A percentile compares a stretch with the other conserved stretches of the same genome.
Evolutionary conservation across 805 yeast species (phyloP).

Genomic region (Crinitomyces ghanaensis): DNA sequence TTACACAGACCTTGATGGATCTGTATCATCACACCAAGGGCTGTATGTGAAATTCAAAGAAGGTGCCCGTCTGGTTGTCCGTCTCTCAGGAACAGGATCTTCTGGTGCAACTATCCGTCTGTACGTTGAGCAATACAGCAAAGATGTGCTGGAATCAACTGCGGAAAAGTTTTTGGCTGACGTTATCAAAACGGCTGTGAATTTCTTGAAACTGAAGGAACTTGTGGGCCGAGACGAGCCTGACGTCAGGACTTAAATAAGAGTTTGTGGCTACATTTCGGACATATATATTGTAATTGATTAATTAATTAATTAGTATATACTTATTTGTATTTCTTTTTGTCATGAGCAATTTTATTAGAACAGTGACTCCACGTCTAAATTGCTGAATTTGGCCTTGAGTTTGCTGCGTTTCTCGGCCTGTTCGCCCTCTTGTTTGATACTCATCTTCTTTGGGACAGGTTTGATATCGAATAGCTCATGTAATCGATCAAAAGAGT

Average conservation of each 20-base stretch:
- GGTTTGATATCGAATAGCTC: conserved; percentile 13
- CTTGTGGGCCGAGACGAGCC: conserved; percentile 75
- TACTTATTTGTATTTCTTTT: neutral
- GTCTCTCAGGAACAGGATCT: conserved; percentile 95
- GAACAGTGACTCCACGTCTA: conserved; percentile 16
- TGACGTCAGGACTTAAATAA: conserved; percentile 39
- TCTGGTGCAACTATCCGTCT: conserved; percentile 95
- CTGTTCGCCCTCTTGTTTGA: conserved; percentile 5
- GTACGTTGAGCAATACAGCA: conserved; percentile 74
- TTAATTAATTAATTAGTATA: neutral
- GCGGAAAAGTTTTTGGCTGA: conserved; percentile 60
- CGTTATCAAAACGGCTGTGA: conserved; percentile 52
- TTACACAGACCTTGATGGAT: conserved; percentile 90
- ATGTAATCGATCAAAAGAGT: conserved; percentile 8
- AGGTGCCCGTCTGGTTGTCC: conserved; percentile 77
- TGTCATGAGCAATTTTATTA: conserved; percentile 1
- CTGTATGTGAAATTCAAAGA: conserved; percentile 67
- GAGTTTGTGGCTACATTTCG: neutral
- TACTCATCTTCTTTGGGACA: conserved; percentile 7
- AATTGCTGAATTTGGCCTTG: conserved; percentile 9
- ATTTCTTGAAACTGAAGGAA: conserved; percentile 60
- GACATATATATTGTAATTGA: neutral
- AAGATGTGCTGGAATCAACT: conserved; percentile 38
- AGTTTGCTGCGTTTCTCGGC: conserved; percentile 1
- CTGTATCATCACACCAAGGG: conserved; percentile 81